Conservation (phyloP, 108 stramenopile genomes). For the Nannochloropsis gaditana region DNA sequence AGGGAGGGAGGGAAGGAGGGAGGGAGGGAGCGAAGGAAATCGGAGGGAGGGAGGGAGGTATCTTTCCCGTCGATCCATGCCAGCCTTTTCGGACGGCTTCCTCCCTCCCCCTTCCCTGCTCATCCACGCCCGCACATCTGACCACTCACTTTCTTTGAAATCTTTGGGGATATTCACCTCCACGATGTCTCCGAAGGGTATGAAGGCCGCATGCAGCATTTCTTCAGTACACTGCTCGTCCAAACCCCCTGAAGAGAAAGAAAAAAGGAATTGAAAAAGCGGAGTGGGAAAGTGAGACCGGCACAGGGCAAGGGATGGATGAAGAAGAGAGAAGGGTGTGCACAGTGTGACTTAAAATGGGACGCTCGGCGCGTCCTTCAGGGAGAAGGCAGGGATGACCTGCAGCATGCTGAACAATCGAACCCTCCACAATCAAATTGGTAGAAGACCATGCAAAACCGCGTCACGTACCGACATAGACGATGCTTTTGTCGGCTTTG, state of each 20-base stretch:
- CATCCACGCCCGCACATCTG: not conserved
- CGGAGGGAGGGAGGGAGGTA: not conserved
- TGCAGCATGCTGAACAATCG: not conserved
- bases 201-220: slow-evolving; percentile 81
- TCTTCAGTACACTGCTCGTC: slow-evolving; percentile 69
- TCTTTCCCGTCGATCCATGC: not conserved
- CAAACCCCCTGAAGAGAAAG: slow-evolving; percentile 68
- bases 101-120: not conserved
- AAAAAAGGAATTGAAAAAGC: no score
- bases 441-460: slow-evolving; percentile 21
- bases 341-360: not conserved
- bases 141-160: slow-evolving; percentile 52
- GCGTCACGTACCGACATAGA: slow-evolving; percentile 25
- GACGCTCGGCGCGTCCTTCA: not conserved
- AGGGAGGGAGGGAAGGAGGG: not conserved
- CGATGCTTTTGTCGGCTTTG: slow-evolving; percentile 21
- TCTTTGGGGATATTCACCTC: slow-evolving; percentile 68
- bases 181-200: slow-evolving; percentile 74
- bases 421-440: not conserved
- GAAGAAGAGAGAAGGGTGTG: not conserved
- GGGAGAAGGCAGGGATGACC: not conserved
- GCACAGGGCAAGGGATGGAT: not conserved
- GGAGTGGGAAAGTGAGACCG: not conserved
- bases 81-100: not conserved
- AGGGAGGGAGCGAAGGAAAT: not conserved